Evolutionary conservation across 2,329 filamentous ascomycete genomes (phyloP).

Genomic region (Hypoxylon sp.): DNA sequence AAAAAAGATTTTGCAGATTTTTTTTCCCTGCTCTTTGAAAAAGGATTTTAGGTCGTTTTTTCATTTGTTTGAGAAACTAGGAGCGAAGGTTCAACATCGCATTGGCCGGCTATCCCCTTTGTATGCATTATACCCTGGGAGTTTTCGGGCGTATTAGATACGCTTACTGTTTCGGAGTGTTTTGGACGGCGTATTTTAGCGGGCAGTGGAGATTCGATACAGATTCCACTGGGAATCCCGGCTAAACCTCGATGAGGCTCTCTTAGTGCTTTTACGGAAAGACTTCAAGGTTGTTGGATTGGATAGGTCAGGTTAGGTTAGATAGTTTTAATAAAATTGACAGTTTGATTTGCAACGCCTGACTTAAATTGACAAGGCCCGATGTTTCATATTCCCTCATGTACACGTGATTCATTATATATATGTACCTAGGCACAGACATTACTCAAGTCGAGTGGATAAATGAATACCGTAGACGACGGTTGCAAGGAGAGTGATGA

Average conservation of each 20-base stretch:
- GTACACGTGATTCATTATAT: conserved; percentile 34
- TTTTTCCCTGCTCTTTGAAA: too few relatives aligned
- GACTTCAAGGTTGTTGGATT: conserved; percentile 2
- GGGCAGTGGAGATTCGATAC: conserved; percentile 21
- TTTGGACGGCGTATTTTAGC: conserved; percentile 40
- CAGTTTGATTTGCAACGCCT: conserved; percentile 25
- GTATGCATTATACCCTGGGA: conserved; percentile 47
- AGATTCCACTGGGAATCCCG: conserved; percentile 18
- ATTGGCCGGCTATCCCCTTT: conserved; percentile 30
- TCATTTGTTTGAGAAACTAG: background rate
- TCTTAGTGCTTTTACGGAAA: conserved; percentile 21
- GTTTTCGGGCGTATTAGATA: conserved; percentile 42
- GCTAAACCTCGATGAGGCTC: conserved; percentile 11
- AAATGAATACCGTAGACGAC: conserved; percentile 85
- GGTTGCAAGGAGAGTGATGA: conserved; percentile 77
- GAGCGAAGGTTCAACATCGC: conserved; percentile 8
- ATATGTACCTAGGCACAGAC: background rate
- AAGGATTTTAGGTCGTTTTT: too few relatives aligned
- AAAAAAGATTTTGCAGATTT: background rate
- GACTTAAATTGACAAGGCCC: conserved; percentile 8
- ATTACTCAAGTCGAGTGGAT: conserved; percentile 70
- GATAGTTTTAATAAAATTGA: conserved; percentile 33
- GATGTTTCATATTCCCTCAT: conserved; percentile 23
- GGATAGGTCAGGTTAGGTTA: conserved; percentile 13
- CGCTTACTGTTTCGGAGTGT: conserved; percentile 41